Base-by-base conservation (phyloP, 441 rosid genomes). In the Codiaeum variegatum region DNA sequence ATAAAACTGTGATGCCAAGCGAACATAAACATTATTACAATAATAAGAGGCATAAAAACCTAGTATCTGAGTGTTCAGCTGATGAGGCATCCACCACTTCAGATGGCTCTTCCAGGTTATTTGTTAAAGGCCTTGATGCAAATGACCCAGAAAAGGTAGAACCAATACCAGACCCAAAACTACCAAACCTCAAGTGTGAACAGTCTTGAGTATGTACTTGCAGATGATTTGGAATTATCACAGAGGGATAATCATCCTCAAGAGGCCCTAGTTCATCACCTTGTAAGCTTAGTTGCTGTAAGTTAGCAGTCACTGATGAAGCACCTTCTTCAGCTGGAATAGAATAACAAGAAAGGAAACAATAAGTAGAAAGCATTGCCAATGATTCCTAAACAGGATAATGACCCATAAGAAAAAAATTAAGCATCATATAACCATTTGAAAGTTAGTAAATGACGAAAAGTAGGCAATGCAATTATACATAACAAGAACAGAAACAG, bases 161-260 rank as follows among this genome's bases (percentile, higher is more conserved):
- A 77, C 78, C 69, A 65, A 84, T 67, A 51, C 83, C 90, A 77
- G 96, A 38, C 75, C 95, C 98, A 80, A 94, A 95, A 75, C 97
- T 95, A 68, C 99, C 99, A 77, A 95, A 95, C 82, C 97, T 93
- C 85, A 95, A 85, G 80, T 93, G 99, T 0, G 94, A 85, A 84
- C 96, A 93, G 54, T 91, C 97, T 42, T 85, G 83, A 54, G 88
- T 73, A 76, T 95, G 92, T 73, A 95, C 87, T 81, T 90, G 93
- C 70, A 95, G 85, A 79, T 95, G 99, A 82, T 88, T 85, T 66
- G 99, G 99, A 76, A 95, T 93, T 70, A 93, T 88, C 55, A 95
- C 97, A 73, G 91, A 83, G 65, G 93, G 95, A 70, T 75, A 83
- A 65, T 88, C 93, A 77, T 88, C 95, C 76, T 87, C 97, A 67